Evolutionary conservation across 2,329 filamentous ascomycete genomes (phyloP), one percentile per base, ranked within the genome.

Genomic region (Didymella lethalis): DNA sequence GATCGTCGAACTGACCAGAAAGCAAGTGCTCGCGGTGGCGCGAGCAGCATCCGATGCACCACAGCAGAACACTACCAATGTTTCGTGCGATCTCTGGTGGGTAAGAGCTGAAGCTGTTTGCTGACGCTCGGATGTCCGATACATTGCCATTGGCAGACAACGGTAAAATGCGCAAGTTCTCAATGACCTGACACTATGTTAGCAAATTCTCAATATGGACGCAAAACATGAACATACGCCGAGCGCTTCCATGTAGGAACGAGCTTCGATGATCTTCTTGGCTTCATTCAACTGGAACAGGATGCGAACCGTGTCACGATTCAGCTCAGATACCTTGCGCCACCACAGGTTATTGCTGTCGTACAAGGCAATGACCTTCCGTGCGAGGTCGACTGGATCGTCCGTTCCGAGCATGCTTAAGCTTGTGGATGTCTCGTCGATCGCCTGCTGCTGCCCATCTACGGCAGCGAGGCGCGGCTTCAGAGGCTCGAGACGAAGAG

Each of bases 31-130:
- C 74, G 23, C 91, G 86, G 78, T 97, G 90, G 56, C 88, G 86
- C 48, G 90, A 89, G 78, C 93, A 96, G 79, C 91, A 93, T 41
- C 90, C 85, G 66, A 99, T 92, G 48, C 92, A 92, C 95, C 95
- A 98, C 81, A 97, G 90, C 63, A 99, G 85, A 62, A 98, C 83
- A 77, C 94, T 92, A 18, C 94, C 94, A 68, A 97, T 88, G 71
- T 95, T 96, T 74, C 92, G 89, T 2, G 93, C 90, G 40, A 99
- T 90, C 7, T 93, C 87, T 66, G 92, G 87, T 4, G 92, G 86
- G 40, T 96, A 85, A 1, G 85, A 83, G 16, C 91, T 86, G 79
- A 99, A 98, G 62, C 88, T 89, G 69, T 91, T 88, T 1, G 94
- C 93, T 61, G 88, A 88, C 64, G 85, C 85, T 63, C 95, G 91